Evolutionary conservation across 2,329 filamentous ascomycete genomes (phyloP), one percentile per base, ranked within the genome.

Genomic region (Aureobasidium mangrovei): DNA sequence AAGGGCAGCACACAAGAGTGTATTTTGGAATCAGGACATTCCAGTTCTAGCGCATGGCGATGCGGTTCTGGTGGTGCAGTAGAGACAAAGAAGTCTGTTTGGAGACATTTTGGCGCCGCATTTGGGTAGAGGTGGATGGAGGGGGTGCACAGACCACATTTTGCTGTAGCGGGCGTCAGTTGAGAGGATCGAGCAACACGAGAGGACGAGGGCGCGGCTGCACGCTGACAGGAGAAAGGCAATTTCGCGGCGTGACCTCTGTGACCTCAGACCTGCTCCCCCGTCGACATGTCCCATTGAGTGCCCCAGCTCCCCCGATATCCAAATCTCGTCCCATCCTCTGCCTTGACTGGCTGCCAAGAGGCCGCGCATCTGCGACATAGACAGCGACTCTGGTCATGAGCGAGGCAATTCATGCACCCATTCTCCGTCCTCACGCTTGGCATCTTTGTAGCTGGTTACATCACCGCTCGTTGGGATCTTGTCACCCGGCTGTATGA

Each of bases 391-490:
- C 49, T 47, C 39, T 49, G 55, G 55, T 43, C 51, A 57, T 57
- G 54, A 51, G 52, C 43, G 44, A 45, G 45, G 40, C 54, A 57
- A 59, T 81, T 78, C 79, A 97, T 97, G 91, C 91, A 96, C 89
- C 89, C 91, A 67, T 96, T 97, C 77, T 97, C 91, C 60, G 78
- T 91, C 71, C 82, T 96, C 72, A 95, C 91, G 67, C 84, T 95
- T 75, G 90, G 87, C 75, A 96, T 98, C 77, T 98, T 98, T 78
- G 86, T 97, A 80, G 91, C 93, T 76, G 93, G 93, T 73, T 98
- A 98, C 80, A 97, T 91, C 72, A 98, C 93, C 74, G 93, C 93
- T 69, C 87, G 93, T 78, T 98, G 93, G 91, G 93, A 97, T 74
- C 84, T 98, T 60, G 90, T 96, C 63, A 96, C 91, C 64, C 85